These are phyloP conservation scores for Lepidium africanum DNA, from an alignment of 345 rosid species.

Conservation along the genomic window DNA sequence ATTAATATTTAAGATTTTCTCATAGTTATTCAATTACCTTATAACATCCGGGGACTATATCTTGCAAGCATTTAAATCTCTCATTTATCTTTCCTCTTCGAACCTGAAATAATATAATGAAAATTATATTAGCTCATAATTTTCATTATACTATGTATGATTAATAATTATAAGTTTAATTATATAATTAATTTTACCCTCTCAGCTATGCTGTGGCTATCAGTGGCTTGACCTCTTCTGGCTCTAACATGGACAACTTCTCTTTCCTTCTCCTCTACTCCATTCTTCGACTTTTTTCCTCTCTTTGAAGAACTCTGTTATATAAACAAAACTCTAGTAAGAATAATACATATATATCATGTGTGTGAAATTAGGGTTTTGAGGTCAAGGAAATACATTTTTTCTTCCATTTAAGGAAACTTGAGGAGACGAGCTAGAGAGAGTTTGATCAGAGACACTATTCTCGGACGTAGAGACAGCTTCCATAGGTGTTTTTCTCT, in stretches of 20 bases:
- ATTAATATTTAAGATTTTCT: background rate
- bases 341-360: background rate
- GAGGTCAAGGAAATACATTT: background rate
- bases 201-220: slow-evolving; percentile 92
- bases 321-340: background rate
- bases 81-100: slow-evolving; percentile 80
- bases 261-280: slow-evolving; percentile 40
- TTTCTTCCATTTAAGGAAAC: slow-evolving; percentile 21
- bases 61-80: slow-evolving; percentile 60
- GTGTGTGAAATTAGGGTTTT: slow-evolving; percentile 9
- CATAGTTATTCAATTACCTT: slow-evolving; percentile 33
- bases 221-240: slow-evolving; percentile 91
- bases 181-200: slow-evolving; percentile 36
- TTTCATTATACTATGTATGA: background rate
- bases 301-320: slow-evolving; percentile 25
- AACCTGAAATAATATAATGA: slow-evolving; percentile 32
- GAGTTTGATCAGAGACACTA: slow-evolving; percentile 25
- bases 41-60: slow-evolving; percentile 84
- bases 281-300: slow-evolving; percentile 42
- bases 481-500: slow-evolving; percentile 20
- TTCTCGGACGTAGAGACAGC: slow-evolving; percentile 22
- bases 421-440: slow-evolving; percentile 11
- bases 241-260: slow-evolving; percentile 93
- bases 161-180: background rate
- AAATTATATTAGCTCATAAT: background rate